These are phyloP conservation scores for Delonix regia DNA, from an alignment of 306 rosid species.

Conservation along the genomic window DNA sequence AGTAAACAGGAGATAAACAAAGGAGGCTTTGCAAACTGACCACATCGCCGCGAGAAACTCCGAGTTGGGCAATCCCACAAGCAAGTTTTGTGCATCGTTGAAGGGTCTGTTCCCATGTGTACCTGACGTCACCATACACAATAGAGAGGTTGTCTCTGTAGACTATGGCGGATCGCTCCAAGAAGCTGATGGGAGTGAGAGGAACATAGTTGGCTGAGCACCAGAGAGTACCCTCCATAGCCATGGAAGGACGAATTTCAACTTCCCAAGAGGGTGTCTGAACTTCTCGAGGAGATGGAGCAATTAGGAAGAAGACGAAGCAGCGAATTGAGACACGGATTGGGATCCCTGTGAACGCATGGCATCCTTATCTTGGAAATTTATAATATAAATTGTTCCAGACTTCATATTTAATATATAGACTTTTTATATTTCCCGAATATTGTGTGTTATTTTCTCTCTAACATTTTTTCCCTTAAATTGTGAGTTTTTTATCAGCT, in stretches of 20 bases:
- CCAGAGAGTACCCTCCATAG: conserved; percentile 65
- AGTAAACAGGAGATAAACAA: background rate
- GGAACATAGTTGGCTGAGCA: conserved; percentile 73
- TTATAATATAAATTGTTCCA: no score
- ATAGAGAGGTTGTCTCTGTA: conserved; percentile 60
- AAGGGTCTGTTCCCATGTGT: conserved; percentile 71
- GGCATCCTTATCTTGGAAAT: no score
- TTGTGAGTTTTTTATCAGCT: no score
- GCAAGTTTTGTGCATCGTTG: conserved; percentile 80
- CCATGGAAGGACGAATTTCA: background rate
- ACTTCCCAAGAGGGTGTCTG: background rate
- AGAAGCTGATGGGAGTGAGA: conserved; percentile 77
- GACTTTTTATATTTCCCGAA: no score
- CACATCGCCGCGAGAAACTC: conserved; percentile 62
- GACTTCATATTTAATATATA: no score
- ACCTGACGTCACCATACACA: conserved; percentile 47
- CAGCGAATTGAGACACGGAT: no score
- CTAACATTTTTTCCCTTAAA: no score
- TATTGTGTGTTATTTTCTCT: no score
- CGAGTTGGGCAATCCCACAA: conserved; percentile 55
- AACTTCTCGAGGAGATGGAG: background rate
- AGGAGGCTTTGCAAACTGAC: conserved; percentile 35
- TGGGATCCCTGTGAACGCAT: no score
- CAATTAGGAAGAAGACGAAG: no score
- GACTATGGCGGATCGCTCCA: conserved; percentile 79